Percentiles rank a stretch among this genome's conserved stretches.
Evolutionary conservation across 1,139 yeast species (phyloP).

Genomic region (Taphrina flavorubra): DNA sequence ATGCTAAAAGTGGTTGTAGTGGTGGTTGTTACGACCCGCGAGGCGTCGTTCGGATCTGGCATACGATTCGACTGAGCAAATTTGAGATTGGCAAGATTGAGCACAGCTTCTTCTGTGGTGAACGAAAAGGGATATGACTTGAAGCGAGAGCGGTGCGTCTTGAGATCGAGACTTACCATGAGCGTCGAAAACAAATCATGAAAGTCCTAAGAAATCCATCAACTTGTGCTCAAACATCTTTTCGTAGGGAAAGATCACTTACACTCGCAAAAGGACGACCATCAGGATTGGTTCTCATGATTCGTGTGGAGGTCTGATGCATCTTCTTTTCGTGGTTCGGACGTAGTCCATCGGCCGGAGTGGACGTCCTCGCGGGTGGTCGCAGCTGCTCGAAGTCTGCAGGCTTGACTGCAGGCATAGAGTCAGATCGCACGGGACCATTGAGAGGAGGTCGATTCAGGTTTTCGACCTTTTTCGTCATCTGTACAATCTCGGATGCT

Average conservation of each 20-base stretch:
- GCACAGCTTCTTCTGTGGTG: slow-evolving; percentile 60
- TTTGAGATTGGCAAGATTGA: slow-evolving; percentile 55
- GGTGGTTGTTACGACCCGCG: slow-evolving; percentile 51
- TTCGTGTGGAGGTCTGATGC: slow-evolving; percentile 43
- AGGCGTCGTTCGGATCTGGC: slow-evolving; percentile 49
- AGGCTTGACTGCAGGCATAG: neutral
- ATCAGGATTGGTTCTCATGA: slow-evolving; percentile 42
- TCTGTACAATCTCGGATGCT: neutral
- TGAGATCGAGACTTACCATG: slow-evolving; percentile 59
- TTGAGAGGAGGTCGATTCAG: neutral
- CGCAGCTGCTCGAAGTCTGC: neutral
- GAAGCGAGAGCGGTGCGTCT: slow-evolving; percentile 48
- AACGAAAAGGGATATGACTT: slow-evolving; percentile 61
- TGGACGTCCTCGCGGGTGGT: neutral
- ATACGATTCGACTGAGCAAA: slow-evolving; percentile 59
- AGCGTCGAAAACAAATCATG: slow-evolving; percentile 64
- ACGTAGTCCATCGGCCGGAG: neutral
- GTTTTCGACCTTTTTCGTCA: neutral
- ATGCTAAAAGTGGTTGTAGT: slow-evolving; percentile 68
- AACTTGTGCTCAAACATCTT: neutral
- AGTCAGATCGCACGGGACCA: neutral
- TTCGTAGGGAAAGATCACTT: neutral
- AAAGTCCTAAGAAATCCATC: slow-evolving; percentile 54
- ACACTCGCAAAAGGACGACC: slow-evolving; percentile 43
- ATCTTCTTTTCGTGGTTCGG: slow-evolving; percentile 37